phyloP scores from a whole-genome alignment of 2,329 filamentous ascomycete species.

The Diaporthe sp. region DNA sequence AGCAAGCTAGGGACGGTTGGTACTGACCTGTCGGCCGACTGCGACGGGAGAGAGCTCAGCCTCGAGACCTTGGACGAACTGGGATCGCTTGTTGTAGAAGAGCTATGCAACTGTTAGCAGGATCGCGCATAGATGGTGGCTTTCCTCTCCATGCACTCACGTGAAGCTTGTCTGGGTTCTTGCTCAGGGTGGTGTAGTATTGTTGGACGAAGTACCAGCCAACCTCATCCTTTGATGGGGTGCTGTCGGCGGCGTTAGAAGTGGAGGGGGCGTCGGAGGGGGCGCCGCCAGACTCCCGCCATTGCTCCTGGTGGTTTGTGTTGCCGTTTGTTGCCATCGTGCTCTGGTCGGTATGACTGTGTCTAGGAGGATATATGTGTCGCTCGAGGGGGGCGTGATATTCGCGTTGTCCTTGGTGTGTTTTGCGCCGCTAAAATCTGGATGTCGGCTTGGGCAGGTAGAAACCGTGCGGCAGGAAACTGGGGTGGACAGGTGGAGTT shows the following conservation, averaged over 20 bases:
- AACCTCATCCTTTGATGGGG: constrained; percentile 88
- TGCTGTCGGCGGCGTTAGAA: constrained; percentile 56
- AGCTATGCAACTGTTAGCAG: constrained; percentile 63
- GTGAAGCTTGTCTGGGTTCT: constrained; percentile 92
- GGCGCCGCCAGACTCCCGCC: constrained; percentile 52
- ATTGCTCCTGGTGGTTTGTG: constrained; percentile 61
- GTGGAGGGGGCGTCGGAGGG: constrained; percentile 50
- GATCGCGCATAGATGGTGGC: background rate
- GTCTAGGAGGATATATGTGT: constrained; percentile 19
- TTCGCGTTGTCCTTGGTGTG: background rate
- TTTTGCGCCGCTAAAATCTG: constrained; percentile 20
- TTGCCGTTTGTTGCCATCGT: constrained; percentile 73
- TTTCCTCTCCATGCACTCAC: constrained; percentile 57
- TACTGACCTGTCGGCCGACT: constrained; percentile 86
- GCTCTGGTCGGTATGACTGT: constrained; percentile 42
- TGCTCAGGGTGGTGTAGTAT: constrained; percentile 98
- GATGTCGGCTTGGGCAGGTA: constrained; percentile 26
- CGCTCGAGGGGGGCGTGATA: background rate
- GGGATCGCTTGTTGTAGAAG: constrained; percentile 96
- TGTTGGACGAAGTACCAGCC: constrained; percentile 99
- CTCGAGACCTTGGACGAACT: constrained; percentile 93
- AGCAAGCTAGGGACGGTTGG: constrained; percentile 28
- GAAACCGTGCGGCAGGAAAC: constrained; percentile 23
- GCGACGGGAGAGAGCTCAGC: constrained; percentile 89
- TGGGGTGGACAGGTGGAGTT: constrained; percentile 22